Evolutionary conservation across 345 rosid genomes (phyloP), one percentile per base, ranked within the genome.

Genomic region (Corymbia maculata): DNA sequence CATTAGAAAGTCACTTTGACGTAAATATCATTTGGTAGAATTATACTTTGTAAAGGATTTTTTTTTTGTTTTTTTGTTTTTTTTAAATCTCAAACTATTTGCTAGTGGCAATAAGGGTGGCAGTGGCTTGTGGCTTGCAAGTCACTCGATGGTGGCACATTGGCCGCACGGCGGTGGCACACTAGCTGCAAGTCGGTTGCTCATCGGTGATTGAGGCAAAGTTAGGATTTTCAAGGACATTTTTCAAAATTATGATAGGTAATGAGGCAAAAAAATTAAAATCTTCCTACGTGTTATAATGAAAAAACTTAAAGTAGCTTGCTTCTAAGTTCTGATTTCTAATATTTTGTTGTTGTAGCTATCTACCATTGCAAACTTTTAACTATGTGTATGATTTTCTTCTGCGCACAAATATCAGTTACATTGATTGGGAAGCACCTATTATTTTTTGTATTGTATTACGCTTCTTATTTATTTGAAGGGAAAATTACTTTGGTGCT

Each of bases 351-450:
- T 53, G 59, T 90, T 92, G 92, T 95, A 97, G 98, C 85, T 96
- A 99, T 88, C 91, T 98, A 86, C 98, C 99, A 7, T 90, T 96
- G 93, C 95, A 94, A 90, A 89, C 91, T 90, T 98, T 98, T 91
- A 95, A 98, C 89, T 94, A 97, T 89, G 91, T 96, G 11, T 55
- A 95, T 89, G 88, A 96, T 94, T 97, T 94, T 92, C 91, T 96
- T 92, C 90, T 98, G 89, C 92, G 94, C 89, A 89, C 94, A 26
- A 98, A 96, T 87, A 93, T 94, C 87, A 97, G 98, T 94, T 97
- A 91, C 87, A 92, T 98, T 90, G 99, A 98, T 91, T 90, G 98
- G 99, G 94, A 88, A 47, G 47, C 3, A 61, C 24, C 6, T 26
- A 61, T 10, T 36, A 17, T 61, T 61, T 32, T 44, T 86, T 21